A percentile compares a stretch with the other conserved stretches of the same genome.
These are phyloP conservation scores for Ganoderma lucidum DNA, from an alignment of 1,284 basidiomycete species.

Conservation along the genomic window DNA sequence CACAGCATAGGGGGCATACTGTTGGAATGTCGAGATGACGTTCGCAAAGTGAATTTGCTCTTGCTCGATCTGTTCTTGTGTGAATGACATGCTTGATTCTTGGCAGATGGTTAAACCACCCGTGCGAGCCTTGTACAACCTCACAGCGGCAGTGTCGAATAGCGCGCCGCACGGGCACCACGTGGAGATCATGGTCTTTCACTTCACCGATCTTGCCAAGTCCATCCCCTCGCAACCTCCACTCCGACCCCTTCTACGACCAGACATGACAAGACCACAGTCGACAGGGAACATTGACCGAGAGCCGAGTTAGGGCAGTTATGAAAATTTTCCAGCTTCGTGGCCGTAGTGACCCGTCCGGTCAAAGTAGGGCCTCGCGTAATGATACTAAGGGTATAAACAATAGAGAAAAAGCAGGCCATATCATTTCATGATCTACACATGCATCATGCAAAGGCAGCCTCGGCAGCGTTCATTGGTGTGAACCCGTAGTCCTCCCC, in stretches of 20 bases:
- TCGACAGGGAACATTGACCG: neutral
- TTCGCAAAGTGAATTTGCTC: conserved; percentile 73
- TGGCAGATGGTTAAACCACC: neutral
- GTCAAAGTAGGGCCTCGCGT: neutral
- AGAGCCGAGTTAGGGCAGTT: neutral
- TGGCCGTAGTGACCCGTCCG: neutral
- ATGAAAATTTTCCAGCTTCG: neutral
- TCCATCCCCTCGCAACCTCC: neutral
- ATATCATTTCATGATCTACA: conserved; percentile 31
- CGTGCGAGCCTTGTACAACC: neutral
- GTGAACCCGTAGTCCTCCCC: conserved; percentile 61
- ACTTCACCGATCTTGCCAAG: neutral
- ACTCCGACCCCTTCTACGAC: neutral
- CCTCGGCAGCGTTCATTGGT: conserved; percentile 47
- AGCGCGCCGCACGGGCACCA: neutral
- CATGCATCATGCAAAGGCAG: conserved; percentile 51
- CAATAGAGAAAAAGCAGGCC: conserved; percentile 8
- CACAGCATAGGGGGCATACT: conserved; percentile 73
- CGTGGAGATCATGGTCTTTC: neutral
- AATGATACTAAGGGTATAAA: neutral
- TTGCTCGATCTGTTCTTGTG: conserved; percentile 44
- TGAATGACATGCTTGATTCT: conserved; percentile 37
- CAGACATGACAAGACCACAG: too few species aligned
- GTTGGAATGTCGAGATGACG: conserved; percentile 71
- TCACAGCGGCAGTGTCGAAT: too few species aligned